Base-by-base conservation (phyloP, 2,329 filamentous ascomycete genomes). In the Epichloe brachyelytri region DNA sequence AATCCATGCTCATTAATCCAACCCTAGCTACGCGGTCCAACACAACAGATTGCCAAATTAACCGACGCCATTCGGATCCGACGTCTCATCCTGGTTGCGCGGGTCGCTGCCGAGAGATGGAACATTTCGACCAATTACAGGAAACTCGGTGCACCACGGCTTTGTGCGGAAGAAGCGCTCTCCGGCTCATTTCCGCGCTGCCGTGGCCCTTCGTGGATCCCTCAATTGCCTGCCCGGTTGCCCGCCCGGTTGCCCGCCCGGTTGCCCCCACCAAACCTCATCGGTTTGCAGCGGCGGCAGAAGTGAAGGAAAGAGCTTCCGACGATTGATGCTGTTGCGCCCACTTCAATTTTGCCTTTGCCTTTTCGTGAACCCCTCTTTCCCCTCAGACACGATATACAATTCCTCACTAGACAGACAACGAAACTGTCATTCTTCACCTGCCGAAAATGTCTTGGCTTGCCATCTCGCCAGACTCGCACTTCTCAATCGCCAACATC, bases 401-500 rank as follows among this genome's bases (percentile, higher is more conserved):
- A 3, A 30, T 30, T 30, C 26, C 26, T 30, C 8, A 3, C 8
- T 10, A 4, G 26, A 10, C 26, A 30, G 26, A 30, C 8, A 30
- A 30, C 26, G 26, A 30, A 30, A 30, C 3, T 30, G 26, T 30
- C 26, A 30, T 10, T 4, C 26, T 30, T 30, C 26, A 10, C 26
- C 26, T 3, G 26, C 8, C 26, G 26, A 49, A 39, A 37, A 51
- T 52, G 52, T 62, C 60, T 39, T 64, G 62, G 62, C 56, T 64
- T 34, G 34, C 55, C 43, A 58, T 64, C 51, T 45, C 58, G 17
- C 51, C 56, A 10, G 53, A 55, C 20, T 60, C 58, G 14, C 58
- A 60, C 59, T 90, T 90, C 68, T 88, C 86, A 8, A 70, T 91
- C 48, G 80, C 83, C 60, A 93, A 93, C 63, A 83, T 93, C 50